Base-by-base conservation (phyloP, 2,329 filamentous ascomycete species). In the Byssothecium circinans region DNA sequence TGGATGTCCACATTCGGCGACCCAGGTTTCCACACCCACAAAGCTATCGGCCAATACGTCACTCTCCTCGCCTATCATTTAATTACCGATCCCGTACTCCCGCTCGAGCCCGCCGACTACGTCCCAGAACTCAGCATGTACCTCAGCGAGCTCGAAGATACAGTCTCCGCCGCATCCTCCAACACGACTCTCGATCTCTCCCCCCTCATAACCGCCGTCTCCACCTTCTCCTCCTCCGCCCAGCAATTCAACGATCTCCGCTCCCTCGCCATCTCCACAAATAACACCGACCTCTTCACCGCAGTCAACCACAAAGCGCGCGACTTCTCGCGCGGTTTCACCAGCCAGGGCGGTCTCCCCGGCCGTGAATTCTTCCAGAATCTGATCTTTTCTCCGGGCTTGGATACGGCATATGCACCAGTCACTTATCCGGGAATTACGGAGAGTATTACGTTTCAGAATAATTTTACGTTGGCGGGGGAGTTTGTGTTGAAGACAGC, bases 1-100 rank as follows among this genome's bases (percentile, higher is more conserved):
- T 81, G 78, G 78, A 80, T 81, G 77, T 55, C 63, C 0, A 75
- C 67, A 0, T 80, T 73, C 47, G 78, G 76, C 4, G 78, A 81
- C 54, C 76, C 76, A 0, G 77, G 74, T 2, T 81, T 79, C 58
- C 61, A 69, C 37, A 71, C 74, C 1, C 78, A 81, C 54, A 71
- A 72, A 7, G 75, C 74, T 2, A 77, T 81, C 54, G 77, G 76
- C 5, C 75, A 79, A 46, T 75, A 72, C 46, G 57, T 76, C 2
- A 63, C 72, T 0, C 63, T 78, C 7, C 61, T 78, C 5, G 60
- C 71, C 3, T 75, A 75, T 52, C 72, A 74, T 50, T 58, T 76
- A 29, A 61, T 70, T 10, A 68, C 52, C 23, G 72, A 75, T 43
- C 55, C 67, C 0, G 53, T 73, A 20, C 58, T 75, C 15, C 73